Conservation (phyloP, 2,329 filamentous ascomycete genomes). For the Beauveria caledonica region DNA sequence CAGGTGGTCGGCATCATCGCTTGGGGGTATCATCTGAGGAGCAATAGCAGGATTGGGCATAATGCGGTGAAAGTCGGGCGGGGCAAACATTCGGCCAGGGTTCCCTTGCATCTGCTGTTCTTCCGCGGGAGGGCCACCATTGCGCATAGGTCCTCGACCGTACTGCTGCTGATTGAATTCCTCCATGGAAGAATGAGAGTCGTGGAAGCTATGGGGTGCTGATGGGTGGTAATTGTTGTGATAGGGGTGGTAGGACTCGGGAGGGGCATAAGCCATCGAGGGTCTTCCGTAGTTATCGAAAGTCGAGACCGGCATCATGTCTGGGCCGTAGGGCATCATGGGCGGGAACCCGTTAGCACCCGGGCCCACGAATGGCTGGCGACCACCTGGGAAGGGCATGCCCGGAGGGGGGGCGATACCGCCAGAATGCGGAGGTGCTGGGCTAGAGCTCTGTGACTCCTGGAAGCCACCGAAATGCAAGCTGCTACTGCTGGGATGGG, state of each 20-base stretch:
- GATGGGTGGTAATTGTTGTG: conserved; percentile 41
- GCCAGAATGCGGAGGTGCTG: conserved; percentile 41
- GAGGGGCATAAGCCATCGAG: conserved; percentile 25
- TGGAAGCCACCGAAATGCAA: conserved; percentile 48
- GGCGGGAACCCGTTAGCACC: conserved; percentile 29
- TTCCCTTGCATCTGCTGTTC: conserved; percentile 25
- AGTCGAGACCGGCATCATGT: conserved; percentile 25
- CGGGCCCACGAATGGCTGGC: conserved; percentile 25
- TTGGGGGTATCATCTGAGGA: conserved; percentile 20
- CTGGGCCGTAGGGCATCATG: conserved; percentile 27
- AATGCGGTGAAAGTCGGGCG: conserved; percentile 25
- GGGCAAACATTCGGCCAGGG: conserved; percentile 22
- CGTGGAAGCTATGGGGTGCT: conserved; percentile 54
- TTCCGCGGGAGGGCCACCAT: conserved; percentile 21
- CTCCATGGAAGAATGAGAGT: conserved; percentile 48
- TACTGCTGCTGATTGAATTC: conserved; percentile 36
- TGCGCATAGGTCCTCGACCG: conserved; percentile 31
- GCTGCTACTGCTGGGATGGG: conserved; percentile 46
- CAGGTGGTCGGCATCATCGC: conserved; percentile 27
- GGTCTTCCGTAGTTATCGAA: conserved; percentile 32
- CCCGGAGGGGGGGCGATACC: conserved; percentile 43
- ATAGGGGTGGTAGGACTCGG: conserved; percentile 27
- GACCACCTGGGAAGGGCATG: conserved; percentile 27
- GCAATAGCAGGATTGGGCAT: conserved; percentile 23
- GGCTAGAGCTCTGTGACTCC: conserved; percentile 50